These are phyloP conservation scores for Austropuccinia psidii DNA, from an alignment of 1,284 basidiomycete species.

Conservation along the genomic window DNA sequence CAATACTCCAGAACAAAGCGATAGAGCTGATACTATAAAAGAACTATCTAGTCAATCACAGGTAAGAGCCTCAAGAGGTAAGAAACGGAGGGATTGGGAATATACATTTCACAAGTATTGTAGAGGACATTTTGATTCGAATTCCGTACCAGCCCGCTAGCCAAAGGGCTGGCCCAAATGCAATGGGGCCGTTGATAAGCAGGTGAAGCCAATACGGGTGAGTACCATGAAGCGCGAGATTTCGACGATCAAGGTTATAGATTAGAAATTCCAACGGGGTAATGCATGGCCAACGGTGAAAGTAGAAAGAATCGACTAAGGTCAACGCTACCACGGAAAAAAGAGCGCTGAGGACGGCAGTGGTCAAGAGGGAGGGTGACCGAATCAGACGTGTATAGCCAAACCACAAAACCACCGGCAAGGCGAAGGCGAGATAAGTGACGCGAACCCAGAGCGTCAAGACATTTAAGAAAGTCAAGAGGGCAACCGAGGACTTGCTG, in stretches of 20 bases:
- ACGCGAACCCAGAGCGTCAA: constrained; percentile 19
- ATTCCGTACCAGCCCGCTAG: not conserved
- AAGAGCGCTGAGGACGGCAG: not conserved
- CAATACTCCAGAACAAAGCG: constrained; percentile 37
- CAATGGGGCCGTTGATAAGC: constrained; percentile 46
- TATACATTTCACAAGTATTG: no score
- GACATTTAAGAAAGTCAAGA: constrained; percentile 12
- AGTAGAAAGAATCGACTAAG: constrained; percentile 18
- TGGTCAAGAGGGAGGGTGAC: not conserved
- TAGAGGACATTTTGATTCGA: not conserved
- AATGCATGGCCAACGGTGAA: not conserved
- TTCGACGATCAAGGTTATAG: constrained; percentile 45
- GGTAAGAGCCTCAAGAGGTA: not conserved
- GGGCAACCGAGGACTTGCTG: not conserved
- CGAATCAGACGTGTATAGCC: not conserved
- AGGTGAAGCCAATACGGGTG: constrained; percentile 47
- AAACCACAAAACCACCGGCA: not conserved
- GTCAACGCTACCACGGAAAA: not conserved
- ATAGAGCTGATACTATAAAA: constrained; percentile 4
- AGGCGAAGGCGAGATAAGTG: constrained; percentile 4
- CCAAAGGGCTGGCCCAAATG: constrained; percentile 41
- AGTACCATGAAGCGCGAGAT: constrained; percentile 46
- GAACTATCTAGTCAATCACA: not conserved
- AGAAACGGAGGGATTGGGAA: not conserved
- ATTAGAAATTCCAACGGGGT: constrained; percentile 46